These are phyloP conservation scores for Plantago major DNA, from an alignment of 257 asterid genomes.

Conservation along the genomic window DNA sequence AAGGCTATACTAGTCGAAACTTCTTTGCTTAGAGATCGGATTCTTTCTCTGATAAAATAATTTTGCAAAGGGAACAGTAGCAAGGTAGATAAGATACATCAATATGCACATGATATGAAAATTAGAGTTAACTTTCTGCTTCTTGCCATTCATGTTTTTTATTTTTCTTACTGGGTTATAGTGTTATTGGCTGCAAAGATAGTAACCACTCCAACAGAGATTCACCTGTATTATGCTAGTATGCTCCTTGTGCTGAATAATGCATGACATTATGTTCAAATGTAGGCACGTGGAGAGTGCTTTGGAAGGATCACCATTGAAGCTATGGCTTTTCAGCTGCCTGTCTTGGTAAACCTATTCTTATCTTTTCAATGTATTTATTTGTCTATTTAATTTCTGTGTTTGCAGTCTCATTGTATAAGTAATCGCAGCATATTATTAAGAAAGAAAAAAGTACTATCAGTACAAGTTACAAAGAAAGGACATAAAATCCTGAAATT, in stretches of 20 bases:
- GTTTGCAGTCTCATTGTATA: too few relatives aligned
- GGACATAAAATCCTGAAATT: too few relatives aligned
- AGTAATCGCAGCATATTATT: too few relatives aligned
- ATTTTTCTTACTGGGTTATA: neutral
- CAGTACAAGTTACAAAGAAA: too few relatives aligned
- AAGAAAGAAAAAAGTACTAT: too few relatives aligned
- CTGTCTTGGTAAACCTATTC: slow-evolving; percentile 66
- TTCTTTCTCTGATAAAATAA: neutral
- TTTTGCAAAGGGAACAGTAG: neutral
- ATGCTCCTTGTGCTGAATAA: slow-evolving; percentile 8
- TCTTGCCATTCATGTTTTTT: neutral
- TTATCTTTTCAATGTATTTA: slow-evolving; percentile 5
- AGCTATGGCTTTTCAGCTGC: slow-evolving; percentile 98
- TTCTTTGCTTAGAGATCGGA: neutral
- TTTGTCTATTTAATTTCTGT: neutral
- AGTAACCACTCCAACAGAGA: neutral
- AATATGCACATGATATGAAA: neutral
- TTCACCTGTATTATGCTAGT: neutral
- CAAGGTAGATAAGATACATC: neutral
- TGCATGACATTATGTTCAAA: slow-evolving; percentile 10
- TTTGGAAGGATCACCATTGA: slow-evolving; percentile 98
- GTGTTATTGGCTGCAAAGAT: neutral
- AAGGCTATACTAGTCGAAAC: neutral
- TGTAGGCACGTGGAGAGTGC: slow-evolving; percentile 94
- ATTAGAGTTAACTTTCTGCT: neutral